Evolutionary conservation across 768 basidiomycete genomes (phyloP).

Genomic region (Pisolithus marmoratus): DNA sequence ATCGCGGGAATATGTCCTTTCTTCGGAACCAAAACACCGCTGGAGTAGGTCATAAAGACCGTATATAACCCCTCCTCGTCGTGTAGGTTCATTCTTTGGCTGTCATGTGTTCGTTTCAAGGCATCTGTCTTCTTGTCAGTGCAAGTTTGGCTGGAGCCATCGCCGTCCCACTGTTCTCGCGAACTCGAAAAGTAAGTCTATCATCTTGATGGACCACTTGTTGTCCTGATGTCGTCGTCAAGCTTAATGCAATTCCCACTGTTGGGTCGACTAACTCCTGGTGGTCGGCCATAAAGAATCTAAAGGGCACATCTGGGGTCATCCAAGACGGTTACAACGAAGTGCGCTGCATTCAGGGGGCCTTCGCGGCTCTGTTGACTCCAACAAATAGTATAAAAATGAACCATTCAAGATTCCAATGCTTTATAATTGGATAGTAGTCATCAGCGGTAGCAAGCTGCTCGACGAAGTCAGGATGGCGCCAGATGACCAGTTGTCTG

Average conservation of each 20-base stretch:
- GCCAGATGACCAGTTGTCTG: constrained; percentile 33
- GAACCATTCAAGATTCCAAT: constrained; percentile 24
- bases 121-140: not conserved
- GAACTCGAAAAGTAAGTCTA: not conserved
- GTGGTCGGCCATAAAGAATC: not conserved
- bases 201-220: not conserved
- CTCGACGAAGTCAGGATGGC: constrained; percentile 38
- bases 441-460: constrained; percentile 26
- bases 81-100: not conserved
- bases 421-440: constrained; percentile 32
- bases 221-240: no score
- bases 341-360: not conserved
- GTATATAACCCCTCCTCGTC: not conserved
- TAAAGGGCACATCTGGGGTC: not conserved
- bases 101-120: not conserved
- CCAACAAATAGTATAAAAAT: constrained; percentile 17
- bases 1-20: not conserved
- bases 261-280: not conserved
- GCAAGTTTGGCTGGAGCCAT: not conserved
- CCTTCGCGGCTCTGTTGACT: not conserved
- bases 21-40: not conserved
- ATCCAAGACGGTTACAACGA: not conserved
- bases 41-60: no score
- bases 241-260: not conserved
- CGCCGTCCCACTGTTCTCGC: not conserved